Evolutionary conservation across 1,284 basidiomycete genomes (phyloP).

Genomic region (Neotropicomus parvogracilis): DNA sequence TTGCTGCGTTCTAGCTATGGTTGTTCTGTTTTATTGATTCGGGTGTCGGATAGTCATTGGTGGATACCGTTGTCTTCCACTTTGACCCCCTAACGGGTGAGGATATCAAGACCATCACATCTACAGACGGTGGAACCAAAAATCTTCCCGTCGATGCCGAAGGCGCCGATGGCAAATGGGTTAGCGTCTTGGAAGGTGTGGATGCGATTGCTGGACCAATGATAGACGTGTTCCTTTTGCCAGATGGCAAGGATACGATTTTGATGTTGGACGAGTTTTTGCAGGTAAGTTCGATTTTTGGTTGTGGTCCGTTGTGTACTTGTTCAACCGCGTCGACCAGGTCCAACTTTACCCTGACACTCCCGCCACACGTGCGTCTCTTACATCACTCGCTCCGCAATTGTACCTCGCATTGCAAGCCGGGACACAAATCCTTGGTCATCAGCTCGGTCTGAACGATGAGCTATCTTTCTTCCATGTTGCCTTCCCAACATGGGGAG

Average conservation of each 20-base stretch:
- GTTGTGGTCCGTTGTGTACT: neutral
- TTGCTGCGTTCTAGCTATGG: neutral
- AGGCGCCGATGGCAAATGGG: conserved; percentile 11
- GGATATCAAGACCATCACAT: conserved; percentile 37
- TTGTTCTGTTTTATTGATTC: conserved; percentile 11
- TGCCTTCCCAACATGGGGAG: conserved; percentile 64
- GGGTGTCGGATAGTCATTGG: conserved; percentile 33
- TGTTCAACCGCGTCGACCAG: conserved; percentile 32
- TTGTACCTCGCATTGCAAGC: conserved; percentile 58
- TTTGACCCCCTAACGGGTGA: conserved; percentile 76
- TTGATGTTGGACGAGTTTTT: conserved; percentile 66
- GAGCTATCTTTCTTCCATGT: conserved; percentile 46
- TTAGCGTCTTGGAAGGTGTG: conserved; percentile 46
- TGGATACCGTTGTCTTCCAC: conserved; percentile 74
- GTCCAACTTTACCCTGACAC: conserved; percentile 65
- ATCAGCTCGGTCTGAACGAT: conserved; percentile 45
- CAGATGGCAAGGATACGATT: conserved; percentile 45
- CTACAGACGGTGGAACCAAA: conserved; percentile 5
- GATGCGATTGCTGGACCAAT: conserved; percentile 58
- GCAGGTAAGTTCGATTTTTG: conserved; percentile 41
- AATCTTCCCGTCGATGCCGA: conserved; percentile 5
- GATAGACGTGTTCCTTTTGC: conserved; percentile 55
- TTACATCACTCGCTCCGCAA: conserved; percentile 41
- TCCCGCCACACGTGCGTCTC: conserved; percentile 37
- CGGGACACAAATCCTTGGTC: conserved; percentile 50